phyloP scores from a whole-genome alignment of 1,284 basidiomycete genomes.

The Microbotryomycetes sp. region DNA sequence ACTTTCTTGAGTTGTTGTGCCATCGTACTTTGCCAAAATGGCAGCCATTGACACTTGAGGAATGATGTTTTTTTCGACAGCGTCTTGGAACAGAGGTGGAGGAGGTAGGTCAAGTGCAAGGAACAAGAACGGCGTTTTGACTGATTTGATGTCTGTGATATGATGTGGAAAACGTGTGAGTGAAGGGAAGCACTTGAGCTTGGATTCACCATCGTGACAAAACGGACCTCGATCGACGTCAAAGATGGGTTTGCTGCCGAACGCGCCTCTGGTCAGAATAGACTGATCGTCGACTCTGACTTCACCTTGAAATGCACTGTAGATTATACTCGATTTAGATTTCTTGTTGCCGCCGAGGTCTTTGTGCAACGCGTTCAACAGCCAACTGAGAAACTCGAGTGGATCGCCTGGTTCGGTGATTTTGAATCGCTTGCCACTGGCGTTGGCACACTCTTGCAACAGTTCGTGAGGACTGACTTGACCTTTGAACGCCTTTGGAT shows the following conservation, averaged over 20 bases:
- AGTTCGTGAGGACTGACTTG: slow-evolving; percentile 99
- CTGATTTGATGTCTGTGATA: slow-evolving; percentile 70
- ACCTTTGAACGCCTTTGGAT: slow-evolving; percentile 88
- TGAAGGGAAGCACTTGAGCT: slow-evolving; percentile 1
- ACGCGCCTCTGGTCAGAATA: slow-evolving; percentile 58
- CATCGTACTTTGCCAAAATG: slow-evolving; percentile 94
- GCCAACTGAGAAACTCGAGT: slow-evolving; percentile 91
- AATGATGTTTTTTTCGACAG: slow-evolving; percentile 94
- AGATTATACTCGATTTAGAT: slow-evolving; percentile 85
- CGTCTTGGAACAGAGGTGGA: slow-evolving; percentile 91
- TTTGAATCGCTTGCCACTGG: slow-evolving; percentile 79
- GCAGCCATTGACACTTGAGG: slow-evolving; percentile 90
- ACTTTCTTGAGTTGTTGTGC: slow-evolving; percentile 76
- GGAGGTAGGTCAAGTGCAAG: slow-evolving; percentile 92
- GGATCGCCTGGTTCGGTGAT: slow-evolving; percentile 93
- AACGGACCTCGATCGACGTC: slow-evolving; percentile 78
- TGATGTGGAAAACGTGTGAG: slow-evolving; percentile 16
- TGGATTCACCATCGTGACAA: background rate
- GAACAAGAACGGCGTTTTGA: slow-evolving; percentile 85
- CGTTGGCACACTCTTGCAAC: slow-evolving; percentile 86
- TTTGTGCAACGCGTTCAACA: slow-evolving; percentile 85
- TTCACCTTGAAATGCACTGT: slow-evolving; percentile 88
- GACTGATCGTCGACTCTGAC: slow-evolving; percentile 89
- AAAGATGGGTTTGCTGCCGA: slow-evolving; percentile 65
- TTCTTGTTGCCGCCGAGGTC: slow-evolving; percentile 86